Conservation (phyloP, 2,329 filamentous ascomycete species). For the Fusarium xylarioides region DNA sequence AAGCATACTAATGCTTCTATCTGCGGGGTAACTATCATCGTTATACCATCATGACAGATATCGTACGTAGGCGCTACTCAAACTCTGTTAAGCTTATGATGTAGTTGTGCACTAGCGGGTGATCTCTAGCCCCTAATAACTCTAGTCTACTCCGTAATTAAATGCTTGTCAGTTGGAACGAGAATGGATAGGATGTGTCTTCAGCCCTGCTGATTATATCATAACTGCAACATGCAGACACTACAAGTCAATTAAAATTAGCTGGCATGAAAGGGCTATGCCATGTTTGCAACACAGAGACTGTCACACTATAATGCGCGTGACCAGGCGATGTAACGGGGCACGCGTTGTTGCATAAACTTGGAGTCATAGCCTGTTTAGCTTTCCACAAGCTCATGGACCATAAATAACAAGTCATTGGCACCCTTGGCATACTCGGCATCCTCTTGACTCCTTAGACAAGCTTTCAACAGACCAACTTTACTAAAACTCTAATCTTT, state of each 20-base stretch:
- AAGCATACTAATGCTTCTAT: background rate
- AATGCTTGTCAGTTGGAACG: background rate
- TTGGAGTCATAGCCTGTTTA: background rate
- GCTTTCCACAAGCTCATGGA: too few species aligned
- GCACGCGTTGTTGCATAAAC: background rate
- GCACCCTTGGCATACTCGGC: background rate
- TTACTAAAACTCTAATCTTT: background rate
- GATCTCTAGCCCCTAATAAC: too few species aligned
- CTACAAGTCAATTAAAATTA: background rate
- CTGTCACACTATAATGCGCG: background rate
- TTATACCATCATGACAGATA: background rate
- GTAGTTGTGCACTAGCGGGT: background rate
- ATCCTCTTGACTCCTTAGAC: background rate
- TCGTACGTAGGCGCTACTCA: background rate
- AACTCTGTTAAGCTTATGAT: background rate
- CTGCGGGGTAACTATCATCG: background rate
- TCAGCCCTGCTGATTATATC: background rate
- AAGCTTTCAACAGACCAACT: background rate
- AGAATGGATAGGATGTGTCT: background rate
- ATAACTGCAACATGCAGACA: background rate
- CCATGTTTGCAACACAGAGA: background rate
- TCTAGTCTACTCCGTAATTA: background rate
- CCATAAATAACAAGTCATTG: background rate
- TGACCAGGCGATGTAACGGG: background rate
- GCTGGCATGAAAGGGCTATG: background rate